Evolutionary conservation across 2,329 filamentous ascomycete genomes (phyloP).

Genomic region (Hypoxylon sp.): DNA sequence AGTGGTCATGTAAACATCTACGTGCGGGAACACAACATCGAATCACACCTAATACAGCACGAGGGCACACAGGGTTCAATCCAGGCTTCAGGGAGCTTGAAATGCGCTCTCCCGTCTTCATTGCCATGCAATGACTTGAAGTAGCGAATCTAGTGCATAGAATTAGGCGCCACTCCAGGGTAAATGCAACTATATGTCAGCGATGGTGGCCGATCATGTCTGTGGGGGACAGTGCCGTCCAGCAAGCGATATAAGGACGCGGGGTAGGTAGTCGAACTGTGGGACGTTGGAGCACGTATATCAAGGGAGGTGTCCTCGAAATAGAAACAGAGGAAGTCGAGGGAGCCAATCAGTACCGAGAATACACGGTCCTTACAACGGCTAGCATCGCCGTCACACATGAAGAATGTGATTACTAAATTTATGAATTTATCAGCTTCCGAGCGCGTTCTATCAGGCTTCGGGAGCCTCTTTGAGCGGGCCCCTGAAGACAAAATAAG

Average conservation of each 20-base stretch:
- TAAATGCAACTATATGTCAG: constrained; percentile 35
- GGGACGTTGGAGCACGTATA: constrained; percentile 33
- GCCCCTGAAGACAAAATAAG: background rate
- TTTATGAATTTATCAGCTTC: background rate
- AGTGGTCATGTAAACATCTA: constrained; percentile 1
- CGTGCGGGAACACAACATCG: constrained; percentile 25
- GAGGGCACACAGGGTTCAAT: constrained; percentile 6
- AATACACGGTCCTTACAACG: constrained; percentile 5
- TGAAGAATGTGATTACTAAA: constrained; percentile 15
- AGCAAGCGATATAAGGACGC: constrained; percentile 28
- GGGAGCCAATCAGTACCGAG: constrained; percentile 30
- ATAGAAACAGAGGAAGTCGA: constrained; percentile 28
- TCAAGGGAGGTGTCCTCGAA: constrained; percentile 28
- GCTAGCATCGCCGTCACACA: constrained; percentile 25
- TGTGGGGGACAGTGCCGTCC: constrained; percentile 27
- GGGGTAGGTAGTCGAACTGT: constrained; percentile 36
- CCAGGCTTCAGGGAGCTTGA: constrained; percentile 14
- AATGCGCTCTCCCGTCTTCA: constrained; percentile 4
- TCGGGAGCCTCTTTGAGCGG: background rate
- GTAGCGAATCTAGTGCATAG: constrained; percentile 15
- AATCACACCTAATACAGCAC: constrained; percentile 27
- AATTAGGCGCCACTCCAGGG: constrained; percentile 33
- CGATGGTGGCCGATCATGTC: constrained; percentile 26
- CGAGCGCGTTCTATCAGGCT: background rate
- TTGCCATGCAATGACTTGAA: constrained; percentile 6